phyloP scores from a whole-genome alignment of 2,329 filamentous ascomycete species.

The Verticillium klebahnii region DNA sequence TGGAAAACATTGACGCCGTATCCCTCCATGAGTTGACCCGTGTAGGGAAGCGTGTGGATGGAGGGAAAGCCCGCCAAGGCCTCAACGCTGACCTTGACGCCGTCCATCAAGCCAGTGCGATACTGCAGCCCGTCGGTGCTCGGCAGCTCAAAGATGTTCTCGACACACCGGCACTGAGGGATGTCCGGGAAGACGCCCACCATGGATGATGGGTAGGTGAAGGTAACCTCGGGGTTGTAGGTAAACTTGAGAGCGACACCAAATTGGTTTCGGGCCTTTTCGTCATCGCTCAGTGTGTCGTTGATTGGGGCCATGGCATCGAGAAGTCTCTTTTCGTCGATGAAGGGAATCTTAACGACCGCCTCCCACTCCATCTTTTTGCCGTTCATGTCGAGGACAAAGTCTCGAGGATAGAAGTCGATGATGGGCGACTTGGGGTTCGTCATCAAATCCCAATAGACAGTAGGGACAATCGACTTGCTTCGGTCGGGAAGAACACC shows the following conservation, averaged over 20 bases:
- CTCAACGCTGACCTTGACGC: slow-evolving; percentile 73
- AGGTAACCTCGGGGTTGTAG: slow-evolving; percentile 72
- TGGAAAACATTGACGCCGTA: slow-evolving; percentile 95
- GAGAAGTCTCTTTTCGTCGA: slow-evolving; percentile 83
- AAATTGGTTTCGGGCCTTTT: slow-evolving; percentile 82
- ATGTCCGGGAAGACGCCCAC: slow-evolving; percentile 89
- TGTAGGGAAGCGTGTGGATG: slow-evolving; percentile 79
- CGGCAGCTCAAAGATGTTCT: slow-evolving; percentile 94
- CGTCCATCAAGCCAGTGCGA: slow-evolving; percentile 76
- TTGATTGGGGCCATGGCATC: slow-evolving; percentile 84
- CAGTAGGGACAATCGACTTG: slow-evolving; percentile 86
- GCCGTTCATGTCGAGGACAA: slow-evolving; percentile 97
- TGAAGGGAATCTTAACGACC: slow-evolving; percentile 98
- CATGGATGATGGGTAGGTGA: slow-evolving; percentile 81
- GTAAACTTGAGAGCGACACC: slow-evolving; percentile 92
- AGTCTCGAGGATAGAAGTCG: slow-evolving; percentile 96
- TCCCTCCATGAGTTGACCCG: slow-evolving; percentile 62
- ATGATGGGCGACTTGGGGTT: slow-evolving; percentile 86
- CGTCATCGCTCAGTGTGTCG: slow-evolving; percentile 67
- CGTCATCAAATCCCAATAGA: slow-evolving; percentile 92
- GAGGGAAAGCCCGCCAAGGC: slow-evolving; percentile 94
- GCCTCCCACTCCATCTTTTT: slow-evolving; percentile 99
- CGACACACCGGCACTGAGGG: slow-evolving; percentile 79
- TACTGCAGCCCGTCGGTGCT: slow-evolving; percentile 86
- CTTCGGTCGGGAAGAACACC: slow-evolving; percentile 95